A percentile compares a stretch with the other conserved stretches of the same genome.
Conservation (phyloP, 257 asterid genomes). For the Lantana camara region DNA sequence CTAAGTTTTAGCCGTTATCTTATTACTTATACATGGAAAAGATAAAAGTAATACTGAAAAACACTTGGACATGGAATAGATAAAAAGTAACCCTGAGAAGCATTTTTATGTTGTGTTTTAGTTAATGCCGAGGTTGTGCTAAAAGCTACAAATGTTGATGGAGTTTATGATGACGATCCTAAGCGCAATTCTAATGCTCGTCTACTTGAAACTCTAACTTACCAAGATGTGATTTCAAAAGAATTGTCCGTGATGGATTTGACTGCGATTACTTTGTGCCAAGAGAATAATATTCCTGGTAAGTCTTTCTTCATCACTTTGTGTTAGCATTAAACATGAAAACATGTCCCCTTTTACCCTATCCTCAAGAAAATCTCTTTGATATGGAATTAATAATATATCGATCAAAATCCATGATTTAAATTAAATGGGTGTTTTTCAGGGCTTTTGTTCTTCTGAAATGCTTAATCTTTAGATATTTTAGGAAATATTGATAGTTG, state of each 20-base stretch:
- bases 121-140: conserved; percentile 98
- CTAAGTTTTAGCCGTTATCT: neutral
- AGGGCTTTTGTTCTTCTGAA: no score
- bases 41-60: no score
- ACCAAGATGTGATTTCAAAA: conserved; percentile 80
- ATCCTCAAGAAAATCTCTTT: no score
- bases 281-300: conserved; percentile 97
- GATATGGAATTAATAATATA: neutral
- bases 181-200: conserved; percentile 68
- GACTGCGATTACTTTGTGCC: conserved; percentile 97
- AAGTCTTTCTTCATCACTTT: conserved; percentile 21
- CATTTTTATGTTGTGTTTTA: conserved; percentile 26
- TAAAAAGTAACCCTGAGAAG: conserved; percentile 15
- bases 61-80: neutral
- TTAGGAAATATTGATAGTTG: no score
- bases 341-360: neutral
- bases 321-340: neutral
- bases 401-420: neutral
- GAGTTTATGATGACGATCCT: conserved; percentile 89
- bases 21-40: no score
- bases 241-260: conserved; percentile 94
- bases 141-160: conserved; percentile 95
- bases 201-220: conserved; percentile 69
- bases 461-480: no score
- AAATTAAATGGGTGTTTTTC: neutral